phyloP scores from a whole-genome alignment of 768 basidiomycete species.

The Amanita molliuscula region DNA sequence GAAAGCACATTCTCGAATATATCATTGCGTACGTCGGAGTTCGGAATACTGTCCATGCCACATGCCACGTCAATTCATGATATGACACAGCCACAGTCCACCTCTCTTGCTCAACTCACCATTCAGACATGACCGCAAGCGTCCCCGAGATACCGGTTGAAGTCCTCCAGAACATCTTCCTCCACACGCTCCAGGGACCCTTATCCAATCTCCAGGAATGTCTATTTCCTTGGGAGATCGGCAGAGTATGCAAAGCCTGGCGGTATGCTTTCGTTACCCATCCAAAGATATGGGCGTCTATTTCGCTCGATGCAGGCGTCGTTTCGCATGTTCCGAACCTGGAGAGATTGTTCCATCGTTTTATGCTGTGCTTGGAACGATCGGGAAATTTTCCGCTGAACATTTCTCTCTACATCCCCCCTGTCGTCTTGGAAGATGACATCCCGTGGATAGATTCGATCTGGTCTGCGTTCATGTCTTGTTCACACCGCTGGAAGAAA shows the following conservation, averaged over 20 bases:
- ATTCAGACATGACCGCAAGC: too few species aligned
- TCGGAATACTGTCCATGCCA: too few species aligned
- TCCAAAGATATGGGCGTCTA: background rate
- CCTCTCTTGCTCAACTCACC: too few species aligned
- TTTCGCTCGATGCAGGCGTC: background rate
- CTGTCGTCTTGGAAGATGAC: background rate
- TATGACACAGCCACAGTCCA: too few species aligned
- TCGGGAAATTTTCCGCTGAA: background rate
- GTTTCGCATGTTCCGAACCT: background rate
- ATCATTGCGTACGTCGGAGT: too few species aligned
- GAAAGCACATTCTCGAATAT: too few species aligned
- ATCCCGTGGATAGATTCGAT: background rate
- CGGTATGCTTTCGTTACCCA: background rate
- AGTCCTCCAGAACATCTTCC: background rate
- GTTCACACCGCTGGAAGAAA: background rate
- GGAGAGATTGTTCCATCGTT: background rate
- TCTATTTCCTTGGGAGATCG: background rate
- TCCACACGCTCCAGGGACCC: background rate
- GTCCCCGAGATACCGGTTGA: background rate
- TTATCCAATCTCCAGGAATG: background rate
- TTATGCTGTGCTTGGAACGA: background rate
- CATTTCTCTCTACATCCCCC: background rate
- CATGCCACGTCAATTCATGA: too few species aligned
- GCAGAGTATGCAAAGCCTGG: background rate
- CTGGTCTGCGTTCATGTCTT: background rate